Evolutionary conservation across 441 rosid species (phyloP), one percentile per base, ranked within the genome.

Genomic region (Euphorbia corollata): DNA sequence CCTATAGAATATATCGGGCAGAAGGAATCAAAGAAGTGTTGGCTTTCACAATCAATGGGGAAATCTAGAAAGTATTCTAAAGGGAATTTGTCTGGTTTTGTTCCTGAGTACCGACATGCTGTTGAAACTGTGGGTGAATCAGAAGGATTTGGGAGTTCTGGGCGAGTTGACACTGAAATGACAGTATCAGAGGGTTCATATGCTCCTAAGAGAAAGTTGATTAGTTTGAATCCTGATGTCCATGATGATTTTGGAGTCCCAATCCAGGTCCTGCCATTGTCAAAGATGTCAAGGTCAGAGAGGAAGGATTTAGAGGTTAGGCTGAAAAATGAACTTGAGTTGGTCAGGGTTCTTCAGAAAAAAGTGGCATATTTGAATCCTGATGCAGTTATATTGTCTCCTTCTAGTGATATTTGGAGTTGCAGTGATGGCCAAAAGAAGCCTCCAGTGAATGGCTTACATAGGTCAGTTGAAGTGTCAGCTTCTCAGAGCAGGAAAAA

Each of bases 311-410:
- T 89, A 69, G 78, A 73, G 63, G 59, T 68, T 67, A 84, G 80
- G 79, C 78, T 93, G 73, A 79, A 75, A 74, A 74, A 51, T 76
- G 99, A 93, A 74, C 96, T 93, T 72, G 86, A 87, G 72, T 86
- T 85, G 71, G 87, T 89, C 66, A 85, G 80, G 78, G 51, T 68
- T 22, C 84, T 93, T 39, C 85, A 81, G 68, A 84, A 74, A 65
- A 93, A 67, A 75, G 75, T 83, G 70, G 81, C 73, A 32, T 78
- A 77, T 71, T 61, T 82, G 36, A 70, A 77, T 64, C 73, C 90
- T 10, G 77, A 72, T 68, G 71, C 76, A 48, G 76, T 47, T 75
- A 63, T 64, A 27, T 56, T 84, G 15, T 83, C 91, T 0, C 83
- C 93, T 1, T 71, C 84, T 61, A 86, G 84, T 63, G 88, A 85